Evolutionary conservation across 2,329 filamentous ascomycete genomes (phyloP), one percentile per base, ranked within the genome.

Genomic region (Neurospora sp.): DNA sequence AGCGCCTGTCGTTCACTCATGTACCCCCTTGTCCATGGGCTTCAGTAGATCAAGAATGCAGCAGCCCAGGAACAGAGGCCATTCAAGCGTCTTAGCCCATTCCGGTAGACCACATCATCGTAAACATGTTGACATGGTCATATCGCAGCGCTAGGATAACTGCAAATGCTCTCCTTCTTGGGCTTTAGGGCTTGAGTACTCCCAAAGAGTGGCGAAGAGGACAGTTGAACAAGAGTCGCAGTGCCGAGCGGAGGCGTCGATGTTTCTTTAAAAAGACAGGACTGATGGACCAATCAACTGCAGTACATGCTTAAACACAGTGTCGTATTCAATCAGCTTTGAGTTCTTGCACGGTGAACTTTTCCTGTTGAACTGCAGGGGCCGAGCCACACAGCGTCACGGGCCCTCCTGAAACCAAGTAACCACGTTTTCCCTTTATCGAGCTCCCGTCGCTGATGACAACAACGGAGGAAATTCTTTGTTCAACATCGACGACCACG

Each of bases 341-440:
- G 4, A 10, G 28, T 62, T 10, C 33, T 4, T 33, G 28, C 28
- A 67, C 66, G 36, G 66, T 67, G 4, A 39, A 17, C 66, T 28
- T 67, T 38, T 67, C 36, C 36, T 38, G n/a, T 38, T 38, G 17
- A 67, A 39, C 38, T 58, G 52, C 58, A 66, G 62, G 70, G 58
- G 42, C 36, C 67, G 23, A 33, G 52, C 52, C 52, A 62, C 52
- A 62, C 52, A 62, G 52, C 52, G 52, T 62, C 33, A 52, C 23
- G 40, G 52, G 23, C 66, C 28, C 66, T 67, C 39, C 52, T 71
- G 73, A 74, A 70, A 71, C 23, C 71, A 73, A 74, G 72, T 71
- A 72, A 75, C 74, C 73, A 75, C 74, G 73, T 75, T 75, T 62
- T 70, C 71, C 72, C 67, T 72, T 72, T 58, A 72, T 69, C 72